Conservation (phyloP, 805 yeast species). For the Metschnikowia gelsemii region DNA sequence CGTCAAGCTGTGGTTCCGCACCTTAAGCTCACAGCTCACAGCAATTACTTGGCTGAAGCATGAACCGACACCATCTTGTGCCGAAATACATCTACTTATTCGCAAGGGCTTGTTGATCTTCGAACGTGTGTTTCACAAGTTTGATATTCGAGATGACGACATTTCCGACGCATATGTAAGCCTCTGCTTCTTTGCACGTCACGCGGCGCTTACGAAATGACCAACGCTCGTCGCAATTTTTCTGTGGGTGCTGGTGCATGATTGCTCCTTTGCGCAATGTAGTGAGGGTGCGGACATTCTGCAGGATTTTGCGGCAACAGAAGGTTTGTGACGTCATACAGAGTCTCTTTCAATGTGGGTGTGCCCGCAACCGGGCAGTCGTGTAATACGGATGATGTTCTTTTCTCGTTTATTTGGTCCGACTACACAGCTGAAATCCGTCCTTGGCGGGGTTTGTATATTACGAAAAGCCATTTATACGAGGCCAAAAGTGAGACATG, state of each 20-base stretch:
- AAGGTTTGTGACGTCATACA: slow-evolving; percentile 9
- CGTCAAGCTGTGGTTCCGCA: slow-evolving; percentile 4
- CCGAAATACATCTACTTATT: neutral
- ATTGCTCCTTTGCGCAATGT: slow-evolving; percentile 12
- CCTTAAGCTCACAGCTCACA: slow-evolving; percentile 3
- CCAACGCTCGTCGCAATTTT: neutral
- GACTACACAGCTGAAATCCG: neutral
- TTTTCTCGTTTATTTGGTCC: slow-evolving; percentile 2
- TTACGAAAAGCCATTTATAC: neutral
- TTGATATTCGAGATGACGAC: too few relatives aligned
- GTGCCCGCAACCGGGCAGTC: neutral
- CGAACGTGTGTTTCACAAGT: neutral
- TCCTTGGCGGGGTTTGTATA: slow-evolving; percentile 8
- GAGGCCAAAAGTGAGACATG: slow-evolving; percentile 3
- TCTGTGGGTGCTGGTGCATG: slow-evolving; percentile 5
- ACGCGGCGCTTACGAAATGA: slow-evolving; percentile 1
- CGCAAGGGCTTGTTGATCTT: neutral
- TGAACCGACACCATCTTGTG: neutral
- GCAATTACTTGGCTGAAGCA: slow-evolving; percentile 9
- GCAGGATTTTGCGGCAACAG: slow-evolving; percentile 5
- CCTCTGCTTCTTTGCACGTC: neutral
- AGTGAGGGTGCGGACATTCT: slow-evolving; percentile 3
- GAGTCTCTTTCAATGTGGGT: neutral
- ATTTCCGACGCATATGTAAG: neutral
- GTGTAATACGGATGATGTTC: neutral